A percentile compares a stretch with the other conserved stretches of the same genome.
phyloP scores from a whole-genome alignment of 164 flowering plant species.

The Aristolochia contorta region DNA sequence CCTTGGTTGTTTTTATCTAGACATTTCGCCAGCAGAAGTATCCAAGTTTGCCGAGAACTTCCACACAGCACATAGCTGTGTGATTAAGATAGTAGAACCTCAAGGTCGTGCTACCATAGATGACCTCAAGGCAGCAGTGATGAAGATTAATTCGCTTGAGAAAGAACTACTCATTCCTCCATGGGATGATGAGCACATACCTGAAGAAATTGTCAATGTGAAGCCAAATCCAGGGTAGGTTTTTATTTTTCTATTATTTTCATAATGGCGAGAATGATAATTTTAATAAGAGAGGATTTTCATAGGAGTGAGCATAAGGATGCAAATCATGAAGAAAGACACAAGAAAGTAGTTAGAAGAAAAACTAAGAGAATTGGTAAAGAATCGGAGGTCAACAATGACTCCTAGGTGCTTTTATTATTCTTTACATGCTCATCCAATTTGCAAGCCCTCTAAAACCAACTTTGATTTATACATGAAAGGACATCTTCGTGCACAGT shows the following conservation, averaged over 20 bases:
- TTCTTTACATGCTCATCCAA: no score
- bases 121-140: constrained; percentile 47
- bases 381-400: no score
- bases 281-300: no score
- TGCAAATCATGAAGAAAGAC: no score
- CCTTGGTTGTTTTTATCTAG: constrained; percentile 18
- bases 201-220: constrained; percentile 72
- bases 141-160: constrained; percentile 55
- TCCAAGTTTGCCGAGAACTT: constrained; percentile 58
- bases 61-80: constrained; percentile 57
- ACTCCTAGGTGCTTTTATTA: no score
- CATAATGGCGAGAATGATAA: not conserved
- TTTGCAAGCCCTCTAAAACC: no score
- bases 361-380: no score
- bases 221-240: constrained; percentile 80
- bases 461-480: no score
- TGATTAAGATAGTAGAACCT: constrained; percentile 82
- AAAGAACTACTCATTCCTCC: constrained; percentile 42
- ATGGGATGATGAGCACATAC: constrained; percentile 88
- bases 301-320: no score
- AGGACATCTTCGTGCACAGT: no score
- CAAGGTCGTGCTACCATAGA: constrained; percentile 49
- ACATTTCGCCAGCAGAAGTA: constrained; percentile 65
- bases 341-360: no score
- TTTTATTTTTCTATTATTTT: not conserved